Conservation (phyloP, 129 eudicot genomes). For the Helianthus tuberosus region DNA sequence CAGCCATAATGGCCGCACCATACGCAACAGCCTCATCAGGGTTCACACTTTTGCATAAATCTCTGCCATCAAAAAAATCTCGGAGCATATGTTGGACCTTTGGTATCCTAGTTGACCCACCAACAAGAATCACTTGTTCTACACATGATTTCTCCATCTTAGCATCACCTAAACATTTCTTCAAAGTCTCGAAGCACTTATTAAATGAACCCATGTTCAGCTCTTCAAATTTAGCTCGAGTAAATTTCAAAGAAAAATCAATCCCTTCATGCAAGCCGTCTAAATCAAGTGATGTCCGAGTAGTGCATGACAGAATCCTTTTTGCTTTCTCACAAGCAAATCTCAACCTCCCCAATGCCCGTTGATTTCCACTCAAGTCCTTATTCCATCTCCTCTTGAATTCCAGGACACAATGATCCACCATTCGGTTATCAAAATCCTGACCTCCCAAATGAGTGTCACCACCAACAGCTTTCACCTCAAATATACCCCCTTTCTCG, state of each 20-base stretch:
- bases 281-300: conserved; percentile 4
- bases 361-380: no score
- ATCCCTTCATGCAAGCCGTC: conserved; percentile 22
- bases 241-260: conserved; percentile 17
- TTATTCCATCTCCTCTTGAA: no score
- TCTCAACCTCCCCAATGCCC: no score
- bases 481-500: not conserved
- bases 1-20: not conserved
- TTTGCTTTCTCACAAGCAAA: no score
- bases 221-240: conserved; percentile 28
- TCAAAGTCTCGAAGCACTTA: not conserved
- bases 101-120: conserved; percentile 1
- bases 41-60: not conserved
- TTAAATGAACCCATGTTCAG: conserved; percentile 7
- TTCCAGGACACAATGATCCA: no score
- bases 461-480: conserved; percentile 24
- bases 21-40: not conserved
- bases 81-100: not conserved
- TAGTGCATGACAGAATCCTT: not conserved
- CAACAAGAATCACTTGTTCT: not conserved
- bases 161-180: not conserved
- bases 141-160: not conserved
- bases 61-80: not conserved
- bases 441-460: conserved; percentile 23
- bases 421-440: not conserved